These are phyloP conservation scores for Isabelozyma rhagii DNA, from an alignment of 805 yeast species.

Conservation along the genomic window DNA sequence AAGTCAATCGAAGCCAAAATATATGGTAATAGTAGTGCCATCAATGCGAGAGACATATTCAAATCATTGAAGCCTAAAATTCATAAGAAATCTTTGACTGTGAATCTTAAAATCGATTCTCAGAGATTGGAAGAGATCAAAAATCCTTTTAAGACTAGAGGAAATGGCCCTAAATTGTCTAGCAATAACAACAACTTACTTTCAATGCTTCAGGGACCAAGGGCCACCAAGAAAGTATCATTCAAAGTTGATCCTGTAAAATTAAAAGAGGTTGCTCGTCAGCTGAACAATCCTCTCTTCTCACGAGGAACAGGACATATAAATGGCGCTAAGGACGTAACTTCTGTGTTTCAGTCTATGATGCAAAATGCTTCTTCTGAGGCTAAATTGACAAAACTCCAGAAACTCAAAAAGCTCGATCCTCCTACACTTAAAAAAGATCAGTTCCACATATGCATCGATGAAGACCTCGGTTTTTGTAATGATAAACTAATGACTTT, in stretches of 20 bases:
- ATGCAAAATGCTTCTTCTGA: slow-evolving; percentile 30
- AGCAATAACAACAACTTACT: background rate
- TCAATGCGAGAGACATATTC: slow-evolving; percentile 42
- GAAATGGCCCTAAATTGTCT: slow-evolving; percentile 8
- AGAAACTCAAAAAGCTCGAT: slow-evolving; percentile 27
- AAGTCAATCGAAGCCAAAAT: slow-evolving; percentile 15
- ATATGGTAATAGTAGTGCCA: slow-evolving; percentile 10
- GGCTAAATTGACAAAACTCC: slow-evolving; percentile 25
- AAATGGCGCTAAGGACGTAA: slow-evolving; percentile 6
- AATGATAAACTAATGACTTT: background rate
- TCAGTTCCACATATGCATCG: slow-evolving; percentile 23
- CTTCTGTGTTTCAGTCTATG: slow-evolving; percentile 36
- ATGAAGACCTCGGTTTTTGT: background rate
- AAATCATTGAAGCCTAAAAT: slow-evolving; percentile 42
- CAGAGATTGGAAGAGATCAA: slow-evolving; percentile 22
- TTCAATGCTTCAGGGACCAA: slow-evolving; percentile 6
- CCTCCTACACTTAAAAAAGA: slow-evolving; percentile 26
- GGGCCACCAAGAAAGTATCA: slow-evolving; percentile 7
- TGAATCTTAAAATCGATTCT: slow-evolving; percentile 23
- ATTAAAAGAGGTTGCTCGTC: slow-evolving; percentile 6
- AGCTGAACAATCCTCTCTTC: slow-evolving; percentile 9
- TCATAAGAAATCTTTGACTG: slow-evolving; percentile 3
- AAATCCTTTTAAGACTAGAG: slow-evolving; percentile 27
- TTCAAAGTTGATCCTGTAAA: slow-evolving; percentile 5
- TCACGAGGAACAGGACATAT: slow-evolving; percentile 5